These are phyloP conservation scores for Rhodotorula toruloides DNA, from an alignment of 768 basidiomycete genomes.

Conservation along the genomic window DNA sequence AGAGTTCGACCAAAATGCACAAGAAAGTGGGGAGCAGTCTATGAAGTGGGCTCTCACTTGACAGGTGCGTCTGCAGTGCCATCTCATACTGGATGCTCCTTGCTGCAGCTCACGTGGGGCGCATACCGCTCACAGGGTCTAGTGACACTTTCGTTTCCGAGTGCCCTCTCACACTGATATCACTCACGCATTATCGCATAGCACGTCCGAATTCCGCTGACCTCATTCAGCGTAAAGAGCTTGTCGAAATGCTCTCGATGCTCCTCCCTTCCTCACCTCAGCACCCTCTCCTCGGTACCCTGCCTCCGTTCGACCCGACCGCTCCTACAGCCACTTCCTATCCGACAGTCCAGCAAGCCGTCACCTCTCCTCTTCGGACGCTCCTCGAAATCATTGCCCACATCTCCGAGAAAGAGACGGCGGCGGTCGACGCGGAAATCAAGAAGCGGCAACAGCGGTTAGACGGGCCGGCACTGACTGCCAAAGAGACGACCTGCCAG, in stretches of 20 bases:
- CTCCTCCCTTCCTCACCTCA: slow-evolving; percentile 70
- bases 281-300: slow-evolving; percentile 58
- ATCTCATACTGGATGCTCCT: no score
- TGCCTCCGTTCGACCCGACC: slow-evolving; percentile 73
- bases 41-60: no score
- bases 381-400: slow-evolving; percentile 67
- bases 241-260: slow-evolving; percentile 61
- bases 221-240: no score
- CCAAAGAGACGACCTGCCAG: slow-evolving; percentile 42
- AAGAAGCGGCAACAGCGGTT: slow-evolving; percentile 72
- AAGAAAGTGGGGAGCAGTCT: no score
- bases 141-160: no score
- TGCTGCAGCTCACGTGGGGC: no score
- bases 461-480: slow-evolving; percentile 46
- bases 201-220: no score
- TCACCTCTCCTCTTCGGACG: slow-evolving; percentile 64
- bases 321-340: slow-evolving; percentile 63
- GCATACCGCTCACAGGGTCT: no score
- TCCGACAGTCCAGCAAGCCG: slow-evolving; percentile 55
- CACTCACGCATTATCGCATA: no score
- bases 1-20: no score
- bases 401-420: slow-evolving; percentile 61
- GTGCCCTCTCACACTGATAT: no score
- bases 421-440: slow-evolving; percentile 61
- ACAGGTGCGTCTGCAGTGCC: no score